Percentiles rank a stretch among this genome's conserved stretches.
Evolutionary conservation across 768 basidiomycete species (phyloP).

Genomic region (Tylopilus felleus): DNA sequence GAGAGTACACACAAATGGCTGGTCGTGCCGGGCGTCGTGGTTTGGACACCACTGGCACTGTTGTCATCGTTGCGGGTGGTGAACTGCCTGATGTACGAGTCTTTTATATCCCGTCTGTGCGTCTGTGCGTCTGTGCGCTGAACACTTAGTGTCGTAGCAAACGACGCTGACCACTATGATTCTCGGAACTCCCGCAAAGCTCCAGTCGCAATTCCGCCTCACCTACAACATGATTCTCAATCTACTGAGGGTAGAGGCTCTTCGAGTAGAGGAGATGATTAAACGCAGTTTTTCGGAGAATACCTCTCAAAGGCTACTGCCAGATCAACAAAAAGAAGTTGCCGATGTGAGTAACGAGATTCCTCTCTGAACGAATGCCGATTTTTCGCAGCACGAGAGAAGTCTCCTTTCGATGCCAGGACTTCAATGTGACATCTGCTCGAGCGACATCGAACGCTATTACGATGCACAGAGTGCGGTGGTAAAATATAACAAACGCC

Average conservation of each 20-base stretch:
- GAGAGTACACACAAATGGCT: slow-evolving; percentile 99
- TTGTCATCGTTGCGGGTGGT: slow-evolving; percentile 84
- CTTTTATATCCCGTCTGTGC: not conserved
- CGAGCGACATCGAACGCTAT: slow-evolving; percentile 66
- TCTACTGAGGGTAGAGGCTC: slow-evolving; percentile 89
- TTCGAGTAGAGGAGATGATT: slow-evolving; percentile 99
- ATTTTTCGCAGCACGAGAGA: slow-evolving; percentile 61
- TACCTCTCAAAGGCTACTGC: slow-evolving; percentile 85
- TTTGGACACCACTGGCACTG: slow-evolving; percentile 91
- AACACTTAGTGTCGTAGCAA: slow-evolving; percentile 46
- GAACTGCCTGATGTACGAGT: slow-evolving; percentile 76
- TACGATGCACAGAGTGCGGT: slow-evolving; percentile 72
- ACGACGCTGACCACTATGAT: slow-evolving; percentile 81
- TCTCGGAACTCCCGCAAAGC: slow-evolving; percentile 87
- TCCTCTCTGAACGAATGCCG: slow-evolving; percentile 2
- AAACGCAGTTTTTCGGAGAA: slow-evolving; percentile 99
- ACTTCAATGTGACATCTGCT: slow-evolving; percentile 66
- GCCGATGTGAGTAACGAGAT: slow-evolving; percentile 53
- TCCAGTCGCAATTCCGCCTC: slow-evolving; percentile 93
- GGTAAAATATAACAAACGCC: slow-evolving; percentile 54
- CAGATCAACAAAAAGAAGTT: slow-evolving; percentile 90
- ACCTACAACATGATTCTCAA: slow-evolving; percentile 99
- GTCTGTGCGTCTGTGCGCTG: not conserved
- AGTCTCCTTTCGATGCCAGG: slow-evolving; percentile 57
- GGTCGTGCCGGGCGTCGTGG: slow-evolving; percentile 96